A percentile compares a stretch with the other conserved stretches of the same genome.
Conservation (phyloP, 2,329 filamentous ascomycete genomes). For the Pyrenophora seminiperda region DNA sequence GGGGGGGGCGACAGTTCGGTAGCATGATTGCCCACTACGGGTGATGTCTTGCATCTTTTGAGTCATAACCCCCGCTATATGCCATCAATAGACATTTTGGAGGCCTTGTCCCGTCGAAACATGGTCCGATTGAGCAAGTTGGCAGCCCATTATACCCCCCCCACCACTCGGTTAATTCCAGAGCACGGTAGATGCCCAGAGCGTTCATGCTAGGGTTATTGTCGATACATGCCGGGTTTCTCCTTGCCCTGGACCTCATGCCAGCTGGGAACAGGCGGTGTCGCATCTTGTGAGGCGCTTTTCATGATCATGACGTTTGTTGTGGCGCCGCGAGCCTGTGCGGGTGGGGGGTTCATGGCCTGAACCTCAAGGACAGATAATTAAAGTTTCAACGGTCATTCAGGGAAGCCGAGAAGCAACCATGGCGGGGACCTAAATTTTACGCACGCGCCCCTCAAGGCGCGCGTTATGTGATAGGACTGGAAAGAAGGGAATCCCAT, state of each 20-base stretch:
- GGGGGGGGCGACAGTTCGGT: slow-evolving; percentile 5
- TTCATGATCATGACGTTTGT: slow-evolving; percentile 16
- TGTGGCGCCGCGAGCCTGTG: slow-evolving; percentile 8
- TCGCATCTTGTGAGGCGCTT: slow-evolving; percentile 9
- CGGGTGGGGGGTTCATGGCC: slow-evolving; percentile 13
- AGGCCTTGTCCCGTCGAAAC: slow-evolving; percentile 12
- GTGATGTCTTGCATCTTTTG: slow-evolving; percentile 26
- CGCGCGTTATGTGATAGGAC: slow-evolving; percentile 28
- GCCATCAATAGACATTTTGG: slow-evolving; percentile 2
- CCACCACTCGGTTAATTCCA: slow-evolving; percentile 6
- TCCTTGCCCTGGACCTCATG: slow-evolving; percentile 8
- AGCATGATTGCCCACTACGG: slow-evolving; percentile 20
- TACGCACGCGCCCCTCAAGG: slow-evolving; percentile 29
- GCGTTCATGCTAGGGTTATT: slow-evolving; percentile 12
- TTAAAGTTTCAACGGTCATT: slow-evolving; percentile 28
- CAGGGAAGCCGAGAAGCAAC: slow-evolving; percentile 14
- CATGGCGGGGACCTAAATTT: slow-evolving; percentile 12
- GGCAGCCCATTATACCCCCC: slow-evolving; percentile 13
- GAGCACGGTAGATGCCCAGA: slow-evolving; percentile 21
- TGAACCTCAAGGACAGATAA: slow-evolving; percentile 12
- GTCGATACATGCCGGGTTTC: background rate
- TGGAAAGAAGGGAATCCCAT: slow-evolving; percentile 11
- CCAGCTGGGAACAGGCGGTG: slow-evolving; percentile 10
- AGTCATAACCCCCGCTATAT: slow-evolving; percentile 17
- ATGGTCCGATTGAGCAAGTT: slow-evolving; percentile 9